A percentile compares a stretch with the other conserved stretches of the same genome.
These are phyloP conservation scores for Salicornia ramosissima DNA, from an alignment of 148 eudicot genomes.

Conservation along the genomic window DNA sequence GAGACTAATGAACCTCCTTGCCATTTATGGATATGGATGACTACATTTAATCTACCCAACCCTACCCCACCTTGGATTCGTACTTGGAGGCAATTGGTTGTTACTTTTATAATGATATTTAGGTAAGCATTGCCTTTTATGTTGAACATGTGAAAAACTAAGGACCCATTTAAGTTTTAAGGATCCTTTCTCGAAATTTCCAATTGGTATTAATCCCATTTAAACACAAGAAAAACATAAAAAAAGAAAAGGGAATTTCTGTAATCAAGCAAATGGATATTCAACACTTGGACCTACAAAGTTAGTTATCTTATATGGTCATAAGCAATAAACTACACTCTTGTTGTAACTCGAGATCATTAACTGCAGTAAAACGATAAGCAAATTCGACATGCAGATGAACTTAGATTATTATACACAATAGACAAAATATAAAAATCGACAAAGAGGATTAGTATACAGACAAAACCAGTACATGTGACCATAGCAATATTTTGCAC, in stretches of 20 bases:
- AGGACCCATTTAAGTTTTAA: too few relatives aligned
- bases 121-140: too few relatives aligned
- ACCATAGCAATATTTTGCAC: not conserved
- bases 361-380: not conserved
- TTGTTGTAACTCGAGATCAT: not conserved
- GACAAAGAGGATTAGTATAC: not conserved
- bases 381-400: not conserved
- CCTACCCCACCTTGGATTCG: not conserved
- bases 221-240: not conserved
- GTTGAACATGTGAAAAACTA: too few relatives aligned
- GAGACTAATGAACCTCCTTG: not conserved
- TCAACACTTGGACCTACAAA: not conserved
- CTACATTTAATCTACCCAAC: not conserved
- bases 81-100: not conserved
- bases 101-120: too few relatives aligned
- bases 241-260: not conserved
- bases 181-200: not conserved
- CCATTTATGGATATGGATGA: not conserved
- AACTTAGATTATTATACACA: not conserved
- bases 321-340: not conserved
- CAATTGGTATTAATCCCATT: not conserved
- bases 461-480: not conserved
- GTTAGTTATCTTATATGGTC: not conserved
- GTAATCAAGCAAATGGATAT: not conserved
- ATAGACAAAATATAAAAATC: not conserved